A percentile compares a stretch with the other conserved stretches of the same genome.
These are phyloP conservation scores for Globisporangium perplexum DNA, from an alignment of 352 stramenopile genomes.

Conservation along the genomic window DNA sequence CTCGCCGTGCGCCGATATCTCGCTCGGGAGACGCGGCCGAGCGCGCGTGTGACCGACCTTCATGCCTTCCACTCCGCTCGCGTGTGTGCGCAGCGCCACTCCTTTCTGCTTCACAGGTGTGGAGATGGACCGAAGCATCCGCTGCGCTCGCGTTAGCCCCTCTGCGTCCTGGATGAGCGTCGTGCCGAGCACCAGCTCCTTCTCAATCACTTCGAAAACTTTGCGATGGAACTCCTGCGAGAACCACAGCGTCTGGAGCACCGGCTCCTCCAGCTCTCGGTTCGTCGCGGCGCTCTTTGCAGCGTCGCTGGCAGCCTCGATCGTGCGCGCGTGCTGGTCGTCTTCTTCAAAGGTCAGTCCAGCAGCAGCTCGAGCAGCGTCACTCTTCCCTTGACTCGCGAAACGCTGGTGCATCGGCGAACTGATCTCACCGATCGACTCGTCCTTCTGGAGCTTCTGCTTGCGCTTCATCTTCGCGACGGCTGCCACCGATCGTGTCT, in stretches of 20 bases:
- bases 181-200: slow-evolving; percentile 65
- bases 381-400: slow-evolving; percentile 9
- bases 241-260: slow-evolving; percentile 83
- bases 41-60: neutral
- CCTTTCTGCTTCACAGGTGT: slow-evolving; percentile 57
- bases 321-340: slow-evolving; percentile 40
- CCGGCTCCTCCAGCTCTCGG: slow-evolving; percentile 62
- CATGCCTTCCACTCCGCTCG: slow-evolving; percentile 30
- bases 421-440: slow-evolving; percentile 11
- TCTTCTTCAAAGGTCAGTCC: slow-evolving; percentile 44
- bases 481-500: slow-evolving; percentile 58
- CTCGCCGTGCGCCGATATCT: slow-evolving; percentile 28
- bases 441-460: slow-evolving; percentile 42
- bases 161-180: slow-evolving; percentile 68
- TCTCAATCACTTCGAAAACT: slow-evolving; percentile 82
- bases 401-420: slow-evolving; percentile 16
- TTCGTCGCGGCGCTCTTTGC: slow-evolving; percentile 74
- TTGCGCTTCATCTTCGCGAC: slow-evolving; percentile 73
- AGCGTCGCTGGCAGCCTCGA: slow-evolving; percentile 72
- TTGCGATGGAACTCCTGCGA: slow-evolving; percentile 85
- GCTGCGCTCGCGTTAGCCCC: slow-evolving; percentile 67
- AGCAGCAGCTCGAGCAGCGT: slow-evolving; percentile 16
- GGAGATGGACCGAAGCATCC: slow-evolving; percentile 79
- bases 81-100: slow-evolving; percentile 33
- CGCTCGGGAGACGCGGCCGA: slow-evolving; percentile 15